These are phyloP conservation scores for Eucalyptus tenuipes DNA, from an alignment of 345 rosid genomes.

Conservation along the genomic window DNA sequence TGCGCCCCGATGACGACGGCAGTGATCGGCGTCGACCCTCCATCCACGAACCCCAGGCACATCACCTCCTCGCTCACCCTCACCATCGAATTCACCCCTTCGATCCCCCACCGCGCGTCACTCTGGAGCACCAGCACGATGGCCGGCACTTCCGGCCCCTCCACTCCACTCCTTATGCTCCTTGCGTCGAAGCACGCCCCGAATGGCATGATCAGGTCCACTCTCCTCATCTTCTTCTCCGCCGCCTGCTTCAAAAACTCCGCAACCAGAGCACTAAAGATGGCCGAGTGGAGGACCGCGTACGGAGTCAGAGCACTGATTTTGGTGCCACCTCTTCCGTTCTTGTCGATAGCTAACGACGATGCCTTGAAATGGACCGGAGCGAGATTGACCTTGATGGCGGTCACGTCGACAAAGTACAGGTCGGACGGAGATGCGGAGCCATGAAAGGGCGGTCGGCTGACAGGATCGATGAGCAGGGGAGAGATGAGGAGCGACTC, in stretches of 20 bases:
- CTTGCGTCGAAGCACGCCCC: background rate
- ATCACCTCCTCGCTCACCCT: background rate
- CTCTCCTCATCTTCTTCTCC: background rate
- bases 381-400: constrained; percentile 6
- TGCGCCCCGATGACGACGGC: constrained; percentile 20
- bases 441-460: background rate
- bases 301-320: constrained; percentile 22
- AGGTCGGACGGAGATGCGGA: constrained; percentile 3
- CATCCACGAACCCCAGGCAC: constrained; percentile 22
- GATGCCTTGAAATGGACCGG: constrained; percentile 1
- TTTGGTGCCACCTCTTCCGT: constrained; percentile 37
- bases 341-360: constrained; percentile 2
- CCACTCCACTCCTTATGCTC: background rate
- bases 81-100: constrained; percentile 31
- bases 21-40: constrained; percentile 4
- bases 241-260: constrained; percentile 4
- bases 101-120: constrained; percentile 10
- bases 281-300: constrained; percentile 20
- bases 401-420: constrained; percentile 11
- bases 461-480: constrained; percentile 11
- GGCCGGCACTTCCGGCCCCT: constrained; percentile 10
- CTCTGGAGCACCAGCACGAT: constrained; percentile 10
- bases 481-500: constrained; percentile 8
- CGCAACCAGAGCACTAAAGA: constrained; percentile 17
- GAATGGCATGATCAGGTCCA: background rate